Evolutionary conservation across 306 rosid genomes (phyloP), one percentile per base, ranked within the genome.

Genomic region (Trichosanthes truncata): DNA sequence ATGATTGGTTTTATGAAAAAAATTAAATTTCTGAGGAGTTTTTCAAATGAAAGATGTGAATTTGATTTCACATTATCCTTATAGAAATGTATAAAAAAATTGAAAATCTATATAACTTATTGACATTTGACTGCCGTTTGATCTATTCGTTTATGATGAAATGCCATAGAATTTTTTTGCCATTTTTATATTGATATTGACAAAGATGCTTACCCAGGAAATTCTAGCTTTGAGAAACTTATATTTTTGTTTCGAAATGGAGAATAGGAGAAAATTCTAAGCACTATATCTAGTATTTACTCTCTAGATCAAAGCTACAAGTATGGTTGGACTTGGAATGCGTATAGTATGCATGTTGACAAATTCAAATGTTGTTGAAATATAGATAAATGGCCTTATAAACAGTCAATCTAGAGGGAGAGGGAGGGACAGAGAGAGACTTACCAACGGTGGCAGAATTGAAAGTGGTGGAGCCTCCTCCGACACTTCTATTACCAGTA

Each of bases 371-470:
- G 74, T 40, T 20, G 8, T 68, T 67, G 25, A 40, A 40, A 68
- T 40, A 14, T 4, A 67, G 17, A 17, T 0, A 41, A 41, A 41
- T 41, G 9, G 23, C 0, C 36, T 10, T 69, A 41, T 69, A 69
- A 69, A 12, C 76, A 12, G 20, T 68, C 26, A 65, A 65, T 12
- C 13, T 7, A 79, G 53, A 52, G 59, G 15, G 52, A 9, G 33
- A 33, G 33, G n/a, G n/a, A n/a, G n/a, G n/a, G n/a, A n/a, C n/a
- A n/a, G 59, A n/a, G 52, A 9, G 33, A 33, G 33, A 60, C 60
- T 76, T 83, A 90, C 93, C 91, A 55, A 85, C 89, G 0, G 93
- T 90, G 56, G 91, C 90, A 48, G 90, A 84, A 29, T 85, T 61
- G 78, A 86, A 90, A 83, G 91, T 86, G 46, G 90, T 90, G 20